Evolutionary conservation across 306 rosid species (phyloP), one percentile per base, ranked within the genome.

Genomic region (peach (Prunus persica)): DNA sequence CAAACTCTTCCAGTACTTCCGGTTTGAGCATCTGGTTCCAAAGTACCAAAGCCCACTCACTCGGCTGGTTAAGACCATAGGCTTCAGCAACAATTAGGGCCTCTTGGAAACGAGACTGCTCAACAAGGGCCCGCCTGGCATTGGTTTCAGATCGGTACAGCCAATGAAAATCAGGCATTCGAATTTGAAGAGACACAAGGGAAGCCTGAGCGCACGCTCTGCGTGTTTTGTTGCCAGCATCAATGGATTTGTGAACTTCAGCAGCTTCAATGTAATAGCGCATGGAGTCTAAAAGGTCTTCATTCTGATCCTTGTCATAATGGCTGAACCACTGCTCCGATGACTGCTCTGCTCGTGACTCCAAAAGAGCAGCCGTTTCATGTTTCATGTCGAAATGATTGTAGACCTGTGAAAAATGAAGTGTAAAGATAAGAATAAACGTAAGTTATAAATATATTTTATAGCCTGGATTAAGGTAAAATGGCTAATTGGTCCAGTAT

Each of bases 1-100:
- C 91, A 73, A 95, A 95, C 69, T 95, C 97, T 90, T 90, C 97
- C 81, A 95, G 73, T 50, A 92, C 84, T 82, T 95, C 98, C 27
- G 98, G 98, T 81, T 92, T 95, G 75, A 95, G 90, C 98, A 95
- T 95, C 84, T 90, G 97, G 84, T 89, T 89, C 98, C 97, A 95
- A 62, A 95, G 96, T 52, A 92, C 98, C 82, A 95, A 80, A 54
- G 98, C 93, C 97, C 98, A 95, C 84, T 95, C 98, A 56, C 97
- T 84, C 25, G 97, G 96, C 80, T 95, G 98, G 89, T 95, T 91
- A 75, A 95, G 93, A 71, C 86, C 90, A 87, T 95, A 95, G 65
- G 98, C 98, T 87, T 95, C 98, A 55, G 97, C 97, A 65, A 95
- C 96, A 74, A 92, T 92, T 76, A 95, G 85, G 65, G 97, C 97